These are phyloP conservation scores for Salix exigua DNA, from an alignment of 345 rosid species.

Conservation along the genomic window DNA sequence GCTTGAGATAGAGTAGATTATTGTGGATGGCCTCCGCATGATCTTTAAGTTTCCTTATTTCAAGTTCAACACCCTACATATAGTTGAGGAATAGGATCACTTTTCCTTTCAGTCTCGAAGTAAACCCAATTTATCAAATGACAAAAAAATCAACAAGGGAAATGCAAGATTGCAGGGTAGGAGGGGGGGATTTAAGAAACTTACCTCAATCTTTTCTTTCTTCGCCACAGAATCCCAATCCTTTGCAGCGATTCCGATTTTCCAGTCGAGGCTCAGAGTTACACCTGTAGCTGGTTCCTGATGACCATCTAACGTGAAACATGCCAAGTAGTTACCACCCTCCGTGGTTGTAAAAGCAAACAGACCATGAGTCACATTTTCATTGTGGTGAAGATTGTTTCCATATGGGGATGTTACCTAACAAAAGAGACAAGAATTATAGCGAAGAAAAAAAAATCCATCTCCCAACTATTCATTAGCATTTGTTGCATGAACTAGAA, in stretches of 20 bases:
- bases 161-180: neutral
- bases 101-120: no score
- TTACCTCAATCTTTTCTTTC: constrained; percentile 86
- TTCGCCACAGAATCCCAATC: constrained; percentile 96
- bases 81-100: no score
- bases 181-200: constrained; percentile 10
- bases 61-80: constrained; percentile 82
- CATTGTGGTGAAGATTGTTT: constrained; percentile 56
- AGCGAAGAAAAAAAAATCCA: neutral
- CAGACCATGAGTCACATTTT: constrained; percentile 58
- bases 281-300: constrained; percentile 29
- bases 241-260: constrained; percentile 80
- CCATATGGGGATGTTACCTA: constrained; percentile 83
- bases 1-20: constrained; percentile 52
- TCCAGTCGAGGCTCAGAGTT: constrained; percentile 83
- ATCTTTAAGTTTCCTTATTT: constrained; percentile 69
- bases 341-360: constrained; percentile 75
- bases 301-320: constrained; percentile 57
- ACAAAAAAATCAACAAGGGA: neutral
- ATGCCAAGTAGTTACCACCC: constrained; percentile 69
- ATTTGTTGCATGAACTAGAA: neutral
- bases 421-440: constrained; percentile 6
- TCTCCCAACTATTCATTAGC: neutral
- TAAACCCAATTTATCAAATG: neutral
- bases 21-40: constrained; percentile 58